Evolutionary conservation across 257 asterid species (phyloP).

Genomic region (Jasminum sambac): DNA sequence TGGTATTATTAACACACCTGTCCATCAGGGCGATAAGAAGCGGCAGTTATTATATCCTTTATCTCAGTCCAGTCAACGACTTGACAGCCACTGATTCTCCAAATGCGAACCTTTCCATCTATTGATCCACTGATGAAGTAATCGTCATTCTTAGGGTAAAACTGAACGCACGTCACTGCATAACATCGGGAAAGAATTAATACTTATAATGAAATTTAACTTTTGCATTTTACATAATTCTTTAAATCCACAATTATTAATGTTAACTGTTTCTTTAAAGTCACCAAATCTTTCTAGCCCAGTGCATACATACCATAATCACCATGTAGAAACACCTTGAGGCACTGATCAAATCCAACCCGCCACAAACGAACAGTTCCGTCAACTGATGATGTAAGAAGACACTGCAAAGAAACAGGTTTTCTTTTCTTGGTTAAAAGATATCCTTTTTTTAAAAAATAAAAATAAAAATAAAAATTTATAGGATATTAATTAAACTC

Average conservation of each 20-base stretch:
- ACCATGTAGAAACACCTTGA: constrained; percentile 67
- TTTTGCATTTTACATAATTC: neutral
- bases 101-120: constrained; percentile 92
- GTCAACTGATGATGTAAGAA: constrained; percentile 86
- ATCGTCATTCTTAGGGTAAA: constrained; percentile 71
- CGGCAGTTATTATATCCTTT: constrained; percentile 85
- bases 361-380: constrained; percentile 92
- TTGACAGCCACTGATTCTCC: constrained; percentile 61
- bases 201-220: constrained; percentile 9
- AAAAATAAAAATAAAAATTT: constrained; percentile 3
- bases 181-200: constrained; percentile 21
- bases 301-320: constrained; percentile 66
- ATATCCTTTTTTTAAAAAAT: neutral
- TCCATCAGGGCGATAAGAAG: constrained; percentile 85
- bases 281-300: neutral
- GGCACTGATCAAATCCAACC: constrained; percentile 74
- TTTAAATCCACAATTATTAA: neutral
- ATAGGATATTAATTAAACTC: constrained; percentile 33
- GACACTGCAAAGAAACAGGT: constrained; percentile 49
- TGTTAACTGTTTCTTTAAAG: neutral
- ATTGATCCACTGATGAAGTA: constrained; percentile 91
- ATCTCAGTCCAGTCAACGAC: constrained; percentile 86
- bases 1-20: constrained; percentile 47
- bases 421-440: neutral
- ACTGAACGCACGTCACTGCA: constrained; percentile 88